Evolutionary conservation across 176 grass and related monocot genomes (phyloP), one percentile per base, ranked within the genome.

Genomic region (Avena insularis): DNA sequence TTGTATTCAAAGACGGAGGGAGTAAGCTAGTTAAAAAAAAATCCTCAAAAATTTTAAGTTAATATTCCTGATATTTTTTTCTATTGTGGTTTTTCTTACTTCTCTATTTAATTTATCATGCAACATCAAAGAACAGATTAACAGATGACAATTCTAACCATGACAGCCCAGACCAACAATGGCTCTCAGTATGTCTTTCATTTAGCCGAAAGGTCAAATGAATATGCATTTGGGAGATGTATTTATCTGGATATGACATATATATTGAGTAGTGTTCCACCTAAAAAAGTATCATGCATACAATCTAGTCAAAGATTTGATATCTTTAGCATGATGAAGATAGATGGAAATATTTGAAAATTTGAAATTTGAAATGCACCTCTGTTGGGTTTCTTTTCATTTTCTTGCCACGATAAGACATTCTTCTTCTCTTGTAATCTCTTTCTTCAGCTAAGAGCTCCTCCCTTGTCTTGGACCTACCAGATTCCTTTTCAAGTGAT

Each of bases 401-500:
- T 88, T 98, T 98, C 92, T 98, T 98, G 70, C 96, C 93, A 19
- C 93, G 96, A 78, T 98, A 98, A 40, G 96, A 98, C 59, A 87
- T 90, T 86, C 96, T 90, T 88, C 96, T 92, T 79, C 93, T 84
- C 80, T 98, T 98, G 90, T 98, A 98, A 96, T 98, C 96, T 77
- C 96, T 87, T 86, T 98, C 96, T 88, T 98, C 96, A 81, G 96
- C 96, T 94, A 98, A 86, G 49, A 98, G 87, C 76, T 98, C 93
- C 71, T 96, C 96, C 82, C 23, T 98, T 84, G 96, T 94, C 90
- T 94, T 98, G 64, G 76, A 46, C 87, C 88, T 90, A 82, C 85
- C 88, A 82, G 61, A 89, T 88, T 84, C 93, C 96, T 98, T 87
- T 63, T 71, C 51, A 77, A 66, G 5, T n/a, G 27, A 77, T 3